Percentiles rank a stretch among this genome's conserved stretches.
These are phyloP conservation scores for Neurospora sp. DNA, from an alignment of 2,329 filamentous ascomycete genomes.

Conservation along the genomic window DNA sequence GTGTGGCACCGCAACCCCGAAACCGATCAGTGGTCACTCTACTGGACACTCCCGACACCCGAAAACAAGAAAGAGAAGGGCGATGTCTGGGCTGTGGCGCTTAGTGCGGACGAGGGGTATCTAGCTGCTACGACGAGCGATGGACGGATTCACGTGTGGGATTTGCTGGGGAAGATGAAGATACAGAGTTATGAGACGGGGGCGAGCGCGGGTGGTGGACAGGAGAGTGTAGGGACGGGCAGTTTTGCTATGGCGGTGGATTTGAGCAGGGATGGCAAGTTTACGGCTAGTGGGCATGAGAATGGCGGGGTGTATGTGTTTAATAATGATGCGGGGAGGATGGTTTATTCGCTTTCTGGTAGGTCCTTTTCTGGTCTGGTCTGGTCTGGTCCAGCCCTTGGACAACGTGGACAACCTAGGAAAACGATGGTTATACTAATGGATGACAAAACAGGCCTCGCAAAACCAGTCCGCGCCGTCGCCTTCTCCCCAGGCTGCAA, in stretches of 20 bases:
- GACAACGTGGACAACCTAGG: too few relatives aligned
- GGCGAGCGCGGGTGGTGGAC: conserved; percentile 29
- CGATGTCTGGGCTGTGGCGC: conserved; percentile 74
- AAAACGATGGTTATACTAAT: not conserved
- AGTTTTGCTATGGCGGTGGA: conserved; percentile 87
- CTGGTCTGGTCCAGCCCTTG: too few relatives aligned
- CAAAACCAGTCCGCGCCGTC: conserved; percentile 76
- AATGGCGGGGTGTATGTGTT: conserved; percentile 90
- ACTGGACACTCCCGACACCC: conserved; percentile 31
- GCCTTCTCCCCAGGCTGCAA: conserved; percentile 80
- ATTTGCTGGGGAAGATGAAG: conserved; percentile 44
- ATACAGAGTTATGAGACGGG: conserved; percentile 70
- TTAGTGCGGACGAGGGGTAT: conserved; percentile 75
- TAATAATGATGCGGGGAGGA: conserved; percentile 77
- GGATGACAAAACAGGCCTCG: conserved; percentile 47
- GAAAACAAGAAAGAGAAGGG: conserved; percentile 17
- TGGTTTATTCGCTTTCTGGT: conserved; percentile 79
- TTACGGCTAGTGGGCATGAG: conserved; percentile 87
- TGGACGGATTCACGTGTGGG: conserved; percentile 84
- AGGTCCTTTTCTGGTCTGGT: conserved; percentile 17
- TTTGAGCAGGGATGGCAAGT: conserved; percentile 66
- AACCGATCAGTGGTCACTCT: conserved; percentile 42
- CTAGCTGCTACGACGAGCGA: conserved; percentile 79
- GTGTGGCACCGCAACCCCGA: conserved; percentile 59
- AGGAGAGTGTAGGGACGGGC: not conserved